A percentile compares a stretch with the other conserved stretches of the same genome.
These are phyloP conservation scores for Taxillus chinensis DNA, from an alignment of 164 flowering plant genomes.

Conservation along the genomic window DNA sequence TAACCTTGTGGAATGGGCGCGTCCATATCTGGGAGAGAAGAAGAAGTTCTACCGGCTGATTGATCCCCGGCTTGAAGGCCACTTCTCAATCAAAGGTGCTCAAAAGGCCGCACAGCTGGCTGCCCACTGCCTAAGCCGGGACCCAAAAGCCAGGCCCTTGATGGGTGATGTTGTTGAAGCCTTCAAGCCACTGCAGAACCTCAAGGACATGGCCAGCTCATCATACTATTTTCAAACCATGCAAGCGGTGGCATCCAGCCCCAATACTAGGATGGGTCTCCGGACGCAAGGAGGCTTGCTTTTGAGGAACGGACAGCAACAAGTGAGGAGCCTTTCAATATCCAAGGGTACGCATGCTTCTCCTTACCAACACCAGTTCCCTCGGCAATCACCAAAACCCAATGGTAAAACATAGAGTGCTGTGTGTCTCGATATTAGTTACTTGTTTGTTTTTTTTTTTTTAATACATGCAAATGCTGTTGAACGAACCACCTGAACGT, in stretches of 20 bases:
- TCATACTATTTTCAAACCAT: slow-evolving; percentile 61
- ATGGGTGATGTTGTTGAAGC: slow-evolving; percentile 82
- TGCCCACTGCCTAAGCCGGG: slow-evolving; percentile 72
- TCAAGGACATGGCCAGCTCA: slow-evolving; percentile 88
- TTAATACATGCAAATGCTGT: slow-evolving; percentile 17
- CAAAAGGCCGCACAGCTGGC: slow-evolving; percentile 76
- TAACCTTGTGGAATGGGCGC: slow-evolving; percentile 88
- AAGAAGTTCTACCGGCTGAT: slow-evolving; percentile 59
- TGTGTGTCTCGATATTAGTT: neutral
- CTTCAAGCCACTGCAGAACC: slow-evolving; percentile 58
- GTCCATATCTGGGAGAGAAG: slow-evolving; percentile 72
- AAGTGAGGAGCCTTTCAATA: slow-evolving; percentile 41
- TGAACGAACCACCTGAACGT: slow-evolving; percentile 15
- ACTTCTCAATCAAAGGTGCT: slow-evolving; percentile 81
- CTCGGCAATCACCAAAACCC: slow-evolving; percentile 42
- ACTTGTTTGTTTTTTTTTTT: neutral
- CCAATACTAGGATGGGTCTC: slow-evolving; percentile 32
- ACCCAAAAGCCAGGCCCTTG: slow-evolving; percentile 65
- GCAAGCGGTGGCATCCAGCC: slow-evolving; percentile 48
- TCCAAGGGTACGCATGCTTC: slow-evolving; percentile 49
- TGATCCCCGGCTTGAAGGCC: slow-evolving; percentile 84
- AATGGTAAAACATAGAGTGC: slow-evolving; percentile 29
- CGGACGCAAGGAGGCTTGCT: slow-evolving; percentile 23
- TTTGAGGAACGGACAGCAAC: slow-evolving; percentile 35
- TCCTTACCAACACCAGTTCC: slow-evolving; percentile 32